Evolutionary conservation across 2,329 filamentous ascomycete genomes (phyloP).

Genomic region (Penicillium sumatraense): DNA sequence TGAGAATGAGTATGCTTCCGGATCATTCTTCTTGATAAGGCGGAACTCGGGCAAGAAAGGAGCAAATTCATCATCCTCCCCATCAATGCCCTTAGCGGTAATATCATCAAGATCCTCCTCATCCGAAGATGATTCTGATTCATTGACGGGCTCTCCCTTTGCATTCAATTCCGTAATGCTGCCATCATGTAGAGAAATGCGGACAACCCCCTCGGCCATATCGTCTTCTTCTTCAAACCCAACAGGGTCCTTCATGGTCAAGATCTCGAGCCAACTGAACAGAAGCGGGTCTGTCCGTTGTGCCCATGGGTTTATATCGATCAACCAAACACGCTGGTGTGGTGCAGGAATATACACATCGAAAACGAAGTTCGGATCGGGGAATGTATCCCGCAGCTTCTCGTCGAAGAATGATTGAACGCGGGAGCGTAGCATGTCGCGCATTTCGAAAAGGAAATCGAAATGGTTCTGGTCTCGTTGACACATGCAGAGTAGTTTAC

Average conservation of each 20-base stretch:
- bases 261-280: slow-evolving; percentile 87
- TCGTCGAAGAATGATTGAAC: slow-evolving; percentile 79
- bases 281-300: slow-evolving; percentile 83
- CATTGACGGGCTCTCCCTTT: slow-evolving; percentile 34
- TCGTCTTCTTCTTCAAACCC: slow-evolving; percentile 37
- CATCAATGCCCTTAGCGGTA: slow-evolving; percentile 29
- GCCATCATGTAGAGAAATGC: slow-evolving; percentile 37
- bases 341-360: slow-evolving; percentile 86
- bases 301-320: slow-evolving; percentile 97
- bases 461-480: slow-evolving; percentile 93
- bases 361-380: slow-evolving; percentile 82
- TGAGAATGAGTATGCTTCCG: slow-evolving; percentile 84
- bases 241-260: slow-evolving; percentile 64
- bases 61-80: slow-evolving; percentile 56
- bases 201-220: slow-evolving; percentile 38
- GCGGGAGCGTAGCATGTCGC: slow-evolving; percentile 67
- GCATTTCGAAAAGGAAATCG: slow-evolving; percentile 74
- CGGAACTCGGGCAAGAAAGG: slow-evolving; percentile 75
- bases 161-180: slow-evolving; percentile 22
- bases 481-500: slow-evolving; percentile 78
- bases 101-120: slow-evolving; percentile 35
- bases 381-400: slow-evolving; percentile 75
- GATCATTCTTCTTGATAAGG: slow-evolving; percentile 80
- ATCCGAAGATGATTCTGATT: slow-evolving; percentile 29
- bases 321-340: slow-evolving; percentile 77